Evolutionary conservation across 306 rosid genomes (phyloP).

Genomic region (Malus orientalis): DNA sequence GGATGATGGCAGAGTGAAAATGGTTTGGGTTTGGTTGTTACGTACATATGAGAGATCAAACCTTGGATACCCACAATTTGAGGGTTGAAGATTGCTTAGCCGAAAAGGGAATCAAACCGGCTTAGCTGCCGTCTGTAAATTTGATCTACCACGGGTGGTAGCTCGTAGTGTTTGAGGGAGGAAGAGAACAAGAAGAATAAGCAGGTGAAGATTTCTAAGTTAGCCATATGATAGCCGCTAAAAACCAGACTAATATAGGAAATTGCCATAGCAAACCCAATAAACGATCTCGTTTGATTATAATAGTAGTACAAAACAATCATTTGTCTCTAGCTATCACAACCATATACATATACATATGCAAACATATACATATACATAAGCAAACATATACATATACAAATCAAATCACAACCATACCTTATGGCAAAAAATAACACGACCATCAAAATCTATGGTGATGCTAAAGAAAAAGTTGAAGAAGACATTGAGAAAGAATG

Average conservation of each 20-base stretch:
- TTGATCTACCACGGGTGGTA: neutral
- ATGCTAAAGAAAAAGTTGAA: slow-evolving; percentile 4
- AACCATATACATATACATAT: neutral
- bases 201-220: neutral
- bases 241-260: neutral
- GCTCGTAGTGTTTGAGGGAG: neutral
- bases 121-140: neutral
- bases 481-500: slow-evolving; percentile 22
- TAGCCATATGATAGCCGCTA: neutral
- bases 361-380: neutral
- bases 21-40: neutral
- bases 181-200: slow-evolving; percentile 11
- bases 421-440: neutral
- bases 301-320: neutral
- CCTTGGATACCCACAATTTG: neutral
- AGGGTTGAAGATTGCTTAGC: neutral
- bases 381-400: neutral
- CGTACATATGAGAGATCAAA: slow-evolving; percentile 11
- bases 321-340: neutral
- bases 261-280: neutral
- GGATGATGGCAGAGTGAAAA: neutral
- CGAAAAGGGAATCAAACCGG: slow-evolving; percentile 20
- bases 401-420: neutral
- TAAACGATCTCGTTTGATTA: neutral
- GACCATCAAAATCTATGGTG: neutral